Evolutionary conservation across 1,139 yeast genomes (phyloP), one percentile per base, ranked within the genome.

Genomic region (Hemisphaericaspora xylanilytica): DNA sequence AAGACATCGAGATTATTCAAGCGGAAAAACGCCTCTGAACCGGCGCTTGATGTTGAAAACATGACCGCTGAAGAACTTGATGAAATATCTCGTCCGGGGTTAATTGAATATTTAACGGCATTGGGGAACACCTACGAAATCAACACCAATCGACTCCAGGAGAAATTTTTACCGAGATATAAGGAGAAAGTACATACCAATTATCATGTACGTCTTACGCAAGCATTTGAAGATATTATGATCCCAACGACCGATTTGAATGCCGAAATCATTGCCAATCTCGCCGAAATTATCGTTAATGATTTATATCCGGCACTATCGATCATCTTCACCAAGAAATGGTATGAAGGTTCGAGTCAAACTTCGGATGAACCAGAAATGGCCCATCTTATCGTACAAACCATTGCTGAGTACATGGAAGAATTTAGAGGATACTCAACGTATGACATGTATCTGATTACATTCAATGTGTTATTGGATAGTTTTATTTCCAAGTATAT

Each of bases 91-190:
- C 80, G 82, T 28, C 90, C 86, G 24, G 95, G 96, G 2, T 67
- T 88, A 33, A 71, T 85, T 31, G 96, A 89, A 53, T 89, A 89
- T 58, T 66, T 86, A 41, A 76, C 86, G 21, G 96, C 96, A 0
- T 71, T 87, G 26, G 94, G 94, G 3, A 89, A 89, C 46, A 68
- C 76, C 44, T 94, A 85, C 59, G 96, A 88, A 58, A 85, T 88
- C 63, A 80, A 85, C 50, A 85, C 90, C 15, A 95, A 92, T 17
- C 81, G 85, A 47, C 77, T 85, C 45, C 80, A 85, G 22, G 95
- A 86, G 44, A 85, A 85, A 32, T 80, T 88, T 39, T 71, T 84
- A 17, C 78, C 81, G 12, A 78, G 74, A 40, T 81, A 85, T 56
- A 72, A 78, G 22, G 77, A 75, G 3, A 72, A 81, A 53, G 90